Base-by-base conservation (phyloP, 306 rosid species). In the Trifolium subterraneum region DNA sequence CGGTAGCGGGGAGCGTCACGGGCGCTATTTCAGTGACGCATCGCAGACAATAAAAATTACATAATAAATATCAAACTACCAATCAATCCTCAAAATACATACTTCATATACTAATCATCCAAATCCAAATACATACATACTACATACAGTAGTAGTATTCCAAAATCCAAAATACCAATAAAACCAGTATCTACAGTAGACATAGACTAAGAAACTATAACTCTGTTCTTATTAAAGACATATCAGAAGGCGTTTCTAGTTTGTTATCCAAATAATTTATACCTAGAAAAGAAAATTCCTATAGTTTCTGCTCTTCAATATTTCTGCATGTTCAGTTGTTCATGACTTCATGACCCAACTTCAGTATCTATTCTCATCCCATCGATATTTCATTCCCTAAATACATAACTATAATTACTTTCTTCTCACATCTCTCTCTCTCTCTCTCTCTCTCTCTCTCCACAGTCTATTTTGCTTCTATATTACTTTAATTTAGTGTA, bases 381-480 rank as follows among this genome's bases (percentile, higher is more conserved):
- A 64, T 16, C 29, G 18, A 64, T 64, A 64, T 64, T 64, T 38
- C 16, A 48, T 63, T 64, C 69, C 48, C 48, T 14, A 16, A 36
- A 64, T 64, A 10, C 27, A 63, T 36, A 16, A 39, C 29, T 63
- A 61, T 33, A 14, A 20, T 6, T 60, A n/a, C 23, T 64, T 39
- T 64, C 52, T 19, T 38, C 51, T 64, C 33, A 19, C 19, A 33
- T 64, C 31, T 64, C 48, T 64, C 38, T 36, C 31, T 64, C 38
- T 36, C 31, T 64, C 38, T 36, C 31, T n/a, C n/a, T 64, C 31
- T 64, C 48, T n/a, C n/a, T 36, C 29, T 64, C 38, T 36, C 31
- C 69, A 36, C 25, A 2, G 51, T 38, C 16, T 64, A 38, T 10
- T 64, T 64, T 38, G 31, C 69, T 64, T 64, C 18, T 38, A 38